Conservation (phyloP, 192 early-diverging fungal genomes). For the Funneliformis geosporum region DNA sequence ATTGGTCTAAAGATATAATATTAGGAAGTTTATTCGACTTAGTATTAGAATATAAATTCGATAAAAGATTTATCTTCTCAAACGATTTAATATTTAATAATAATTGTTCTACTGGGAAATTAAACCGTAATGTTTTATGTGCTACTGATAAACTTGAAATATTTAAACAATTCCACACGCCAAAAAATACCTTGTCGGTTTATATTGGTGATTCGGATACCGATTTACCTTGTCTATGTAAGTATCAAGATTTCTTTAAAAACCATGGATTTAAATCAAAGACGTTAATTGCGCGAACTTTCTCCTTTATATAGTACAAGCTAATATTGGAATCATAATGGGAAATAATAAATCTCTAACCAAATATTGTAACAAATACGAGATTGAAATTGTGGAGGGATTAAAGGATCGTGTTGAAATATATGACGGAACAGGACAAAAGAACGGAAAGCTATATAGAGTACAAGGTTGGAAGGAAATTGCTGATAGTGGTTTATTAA, state of each 20-base stretch:
- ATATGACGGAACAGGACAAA: too few relatives aligned
- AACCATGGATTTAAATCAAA: neutral
- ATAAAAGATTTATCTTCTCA: constrained; percentile 1
- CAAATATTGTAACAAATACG: constrained; percentile 21
- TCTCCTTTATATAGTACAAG: constrained; percentile 14
- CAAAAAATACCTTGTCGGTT: constrained; percentile 7
- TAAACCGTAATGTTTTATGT: constrained; percentile 8
- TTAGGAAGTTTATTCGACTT: constrained; percentile 24
- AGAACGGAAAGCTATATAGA: neutral
- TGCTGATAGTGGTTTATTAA: constrained; percentile 12
- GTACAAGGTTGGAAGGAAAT: constrained; percentile 28
- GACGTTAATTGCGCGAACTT: neutral
- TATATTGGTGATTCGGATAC: constrained; percentile 33
- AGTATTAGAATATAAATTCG: neutral
- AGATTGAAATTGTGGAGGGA: constrained; percentile 29
- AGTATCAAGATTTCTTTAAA: constrained; percentile 6
- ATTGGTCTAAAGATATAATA: constrained; percentile 30
- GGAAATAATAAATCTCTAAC: constrained; percentile 24
- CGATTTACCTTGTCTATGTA: constrained; percentile 32
- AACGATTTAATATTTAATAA: constrained; percentile 24
- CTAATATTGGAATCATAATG: constrained; percentile 32
- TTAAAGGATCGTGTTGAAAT: neutral
- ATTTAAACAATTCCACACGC: constrained; percentile 8
- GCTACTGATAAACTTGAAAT: constrained; percentile 28
- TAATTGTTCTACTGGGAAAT: constrained; percentile 20